Evolutionary conservation across 768 basidiomycete genomes (phyloP).

Genomic region (Leccinum boreale): DNA sequence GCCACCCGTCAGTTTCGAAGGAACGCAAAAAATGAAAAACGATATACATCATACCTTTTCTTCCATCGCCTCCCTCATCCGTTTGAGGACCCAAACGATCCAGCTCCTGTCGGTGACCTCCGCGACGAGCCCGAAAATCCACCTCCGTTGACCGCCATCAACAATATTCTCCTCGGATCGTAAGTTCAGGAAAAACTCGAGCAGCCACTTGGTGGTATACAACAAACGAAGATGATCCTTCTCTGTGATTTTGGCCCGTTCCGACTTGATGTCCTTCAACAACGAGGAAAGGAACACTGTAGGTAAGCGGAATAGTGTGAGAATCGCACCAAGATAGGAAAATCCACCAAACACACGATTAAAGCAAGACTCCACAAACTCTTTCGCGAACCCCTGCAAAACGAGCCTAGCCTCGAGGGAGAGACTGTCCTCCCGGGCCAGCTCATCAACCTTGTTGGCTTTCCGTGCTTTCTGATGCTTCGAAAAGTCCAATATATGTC

Average conservation of each 20-base stretch:
- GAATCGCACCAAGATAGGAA: conserved; percentile 13
- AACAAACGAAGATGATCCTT: conserved; percentile 90
- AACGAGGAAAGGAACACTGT: conserved; percentile 85
- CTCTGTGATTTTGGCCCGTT: conserved; percentile 89
- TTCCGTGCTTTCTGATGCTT: conserved; percentile 62
- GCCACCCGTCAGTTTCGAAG: conserved; percentile 9
- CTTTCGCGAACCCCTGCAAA: conserved; percentile 65
- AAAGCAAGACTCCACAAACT: conserved; percentile 82
- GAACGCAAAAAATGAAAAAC: neutral
- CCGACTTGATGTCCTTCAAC: conserved; percentile 90
- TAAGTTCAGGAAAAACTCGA: conserved; percentile 78
- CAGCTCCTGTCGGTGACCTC: conserved; percentile 84
- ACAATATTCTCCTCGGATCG: conserved; percentile 37
- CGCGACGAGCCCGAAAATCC: conserved; percentile 72
- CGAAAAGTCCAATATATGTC: conserved; percentile 65
- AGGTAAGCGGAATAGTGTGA: conserved; percentile 11
- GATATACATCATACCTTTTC: conserved; percentile 64
- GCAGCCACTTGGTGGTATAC: conserved; percentile 86
- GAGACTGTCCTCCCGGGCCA: conserved; percentile 65
- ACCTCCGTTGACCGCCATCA: conserved; percentile 34
- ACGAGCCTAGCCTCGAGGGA: conserved; percentile 59
- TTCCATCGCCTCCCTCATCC: conserved; percentile 87
- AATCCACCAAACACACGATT: conserved; percentile 60
- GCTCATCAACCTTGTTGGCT: conserved; percentile 60
- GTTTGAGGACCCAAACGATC: conserved; percentile 86